Evolutionary conservation across 225 moss, liverwort and hornwort genomes (phyloP), one percentile per base, ranked within the genome.

Genomic region (Neckera pumila): DNA sequence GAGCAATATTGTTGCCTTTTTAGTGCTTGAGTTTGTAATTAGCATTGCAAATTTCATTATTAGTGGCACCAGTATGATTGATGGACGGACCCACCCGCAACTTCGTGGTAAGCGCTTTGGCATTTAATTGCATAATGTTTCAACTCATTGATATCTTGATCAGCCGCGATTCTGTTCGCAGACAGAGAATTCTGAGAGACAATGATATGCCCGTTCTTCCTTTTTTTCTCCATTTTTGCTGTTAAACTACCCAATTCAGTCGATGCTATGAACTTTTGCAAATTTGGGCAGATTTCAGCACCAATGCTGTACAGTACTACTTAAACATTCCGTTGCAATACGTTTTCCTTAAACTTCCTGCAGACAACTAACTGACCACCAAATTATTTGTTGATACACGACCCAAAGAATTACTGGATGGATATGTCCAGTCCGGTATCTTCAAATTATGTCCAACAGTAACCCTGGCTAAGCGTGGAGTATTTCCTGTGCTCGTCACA

Each of bases 161-260:
- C 20, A 33, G 12, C 42, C 7, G 5, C 33, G 0, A 49, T 49
- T 75, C 28, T 49, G 33, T 75, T 75, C 20, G 49, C 20, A 20
- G 12, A 31, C 33, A 12, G 7, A 20, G 31, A 49, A 47, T 31
- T 31, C 18, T 31, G 3, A 73, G 47, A 3, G 45, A 43, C 1
- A 40, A 6, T 10, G 30, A 31, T 33, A 12, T 33, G 47, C 31
- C 11, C 31, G 7, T 20, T 7, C 20, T 51, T 51, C 13, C 33
- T 34, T 21, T 13, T 5, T 21, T 33, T 76, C 51, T 34, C 33
- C 34, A 21, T 34, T 21, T 34, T 51, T 1, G 4, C 5, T 33
- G 0, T 12, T 33, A 1, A 20, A 51, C 34, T 0, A 13, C 12
- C 13, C 2, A 13, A 21, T 51, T 51, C 3, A 1, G 31, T 77